Conservation (phyloP, 768 basidiomycete species). For the Boletus rubroflammeus region DNA sequence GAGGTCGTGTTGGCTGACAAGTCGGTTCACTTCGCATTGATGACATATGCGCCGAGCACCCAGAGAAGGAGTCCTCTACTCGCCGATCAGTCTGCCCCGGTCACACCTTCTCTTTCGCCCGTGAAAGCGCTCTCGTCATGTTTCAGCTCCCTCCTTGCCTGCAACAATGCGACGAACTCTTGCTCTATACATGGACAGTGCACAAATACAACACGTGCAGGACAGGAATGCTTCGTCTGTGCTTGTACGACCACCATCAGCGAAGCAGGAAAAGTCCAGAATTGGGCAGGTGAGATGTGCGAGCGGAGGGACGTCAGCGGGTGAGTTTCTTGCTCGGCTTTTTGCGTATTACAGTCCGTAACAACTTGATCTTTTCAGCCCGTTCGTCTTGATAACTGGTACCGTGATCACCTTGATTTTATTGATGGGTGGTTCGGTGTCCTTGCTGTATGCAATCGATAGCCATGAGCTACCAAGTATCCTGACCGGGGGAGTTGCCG, state of each 20-base stretch:
- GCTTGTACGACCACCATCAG: conserved; percentile 46
- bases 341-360: background rate
- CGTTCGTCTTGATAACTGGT: conserved; percentile 72
- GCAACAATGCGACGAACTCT: conserved; percentile 55
- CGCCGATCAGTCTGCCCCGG: conserved; percentile 42
- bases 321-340: conserved; percentile 43
- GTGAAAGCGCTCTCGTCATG: conserved; percentile 62
- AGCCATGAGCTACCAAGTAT: conserved; percentile 68
- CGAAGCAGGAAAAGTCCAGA: conserved; percentile 51
- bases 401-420: conserved; percentile 63
- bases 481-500: conserved; percentile 56
- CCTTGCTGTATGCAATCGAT: conserved; percentile 61
- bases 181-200: conserved; percentile 76
- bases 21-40: conserved; percentile 47
- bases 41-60: conserved; percentile 42
- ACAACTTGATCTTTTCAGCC: conserved; percentile 38
- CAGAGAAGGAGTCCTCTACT: conserved; percentile 39
- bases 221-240: conserved; percentile 49
- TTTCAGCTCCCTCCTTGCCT: conserved; percentile 50
- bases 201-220: conserved; percentile 54
- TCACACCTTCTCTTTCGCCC: conserved; percentile 43
- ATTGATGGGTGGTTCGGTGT: conserved; percentile 63
- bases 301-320: conserved; percentile 78
- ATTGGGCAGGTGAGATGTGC: conserved; percentile 75
- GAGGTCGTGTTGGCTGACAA: conserved; percentile 37